phyloP scores from a whole-genome alignment of 495 filamentous ascomycete genomes.

The Neurospora pannonica region DNA sequence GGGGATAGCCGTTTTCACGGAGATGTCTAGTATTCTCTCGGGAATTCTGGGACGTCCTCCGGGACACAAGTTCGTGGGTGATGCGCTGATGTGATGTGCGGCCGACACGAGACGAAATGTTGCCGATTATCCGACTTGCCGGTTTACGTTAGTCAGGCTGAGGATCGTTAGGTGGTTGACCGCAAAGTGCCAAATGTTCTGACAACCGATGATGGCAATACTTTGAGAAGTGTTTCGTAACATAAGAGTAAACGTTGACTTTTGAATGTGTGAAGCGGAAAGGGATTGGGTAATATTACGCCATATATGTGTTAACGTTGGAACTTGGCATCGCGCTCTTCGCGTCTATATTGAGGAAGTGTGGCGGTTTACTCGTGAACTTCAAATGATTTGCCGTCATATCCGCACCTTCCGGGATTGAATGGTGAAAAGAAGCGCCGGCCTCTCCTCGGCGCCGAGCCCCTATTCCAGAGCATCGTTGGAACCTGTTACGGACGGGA shows the following conservation, averaged over 20 bases:
- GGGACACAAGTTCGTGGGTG: neutral
- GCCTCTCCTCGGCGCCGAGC: neutral
- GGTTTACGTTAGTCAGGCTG: neutral
- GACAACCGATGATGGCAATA: neutral
- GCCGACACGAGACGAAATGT: neutral
- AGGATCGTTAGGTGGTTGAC: neutral
- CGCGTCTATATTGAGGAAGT: neutral
- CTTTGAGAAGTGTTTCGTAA: neutral
- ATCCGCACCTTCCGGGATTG: neutral
- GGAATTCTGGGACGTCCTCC: neutral
- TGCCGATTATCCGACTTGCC: neutral
- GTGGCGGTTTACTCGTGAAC: neutral
- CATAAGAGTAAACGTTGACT: neutral
- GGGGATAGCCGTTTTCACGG: neutral
- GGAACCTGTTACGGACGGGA: neutral
- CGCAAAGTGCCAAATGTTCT: neutral
- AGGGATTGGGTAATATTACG: neutral
- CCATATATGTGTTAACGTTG: neutral
- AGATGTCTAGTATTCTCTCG: neutral
- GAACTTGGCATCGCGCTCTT: neutral
- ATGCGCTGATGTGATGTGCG: neutral
- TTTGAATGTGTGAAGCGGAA: neutral
- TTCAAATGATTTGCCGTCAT: neutral
- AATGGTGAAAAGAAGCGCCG: neutral
- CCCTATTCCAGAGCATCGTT: neutral